Conservation (phyloP, 768 basidiomycete species). For the Nevesoporus exiguus region DNA sequence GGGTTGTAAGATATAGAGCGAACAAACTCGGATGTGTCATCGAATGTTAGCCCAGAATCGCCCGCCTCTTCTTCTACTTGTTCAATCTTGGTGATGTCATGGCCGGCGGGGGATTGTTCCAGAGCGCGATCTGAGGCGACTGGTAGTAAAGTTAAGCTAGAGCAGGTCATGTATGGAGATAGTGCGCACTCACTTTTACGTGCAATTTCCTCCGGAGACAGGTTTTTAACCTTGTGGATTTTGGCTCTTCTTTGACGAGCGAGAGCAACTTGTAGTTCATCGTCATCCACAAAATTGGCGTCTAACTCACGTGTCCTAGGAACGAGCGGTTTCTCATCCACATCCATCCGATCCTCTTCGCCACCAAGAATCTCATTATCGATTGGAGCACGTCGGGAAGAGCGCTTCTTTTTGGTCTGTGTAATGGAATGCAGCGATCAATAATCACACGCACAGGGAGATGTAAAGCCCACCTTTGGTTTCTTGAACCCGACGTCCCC, state of each 20-base stretch:
- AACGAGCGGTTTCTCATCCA: constrained; percentile 71
- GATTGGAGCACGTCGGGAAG: constrained; percentile 54
- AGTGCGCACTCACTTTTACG: constrained; percentile 53
- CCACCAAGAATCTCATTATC: constrained; percentile 37
- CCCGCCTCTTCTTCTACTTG: constrained; percentile 40
- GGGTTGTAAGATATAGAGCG: constrained; percentile 75
- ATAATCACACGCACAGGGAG: not conserved
- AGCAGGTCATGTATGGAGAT: not conserved
- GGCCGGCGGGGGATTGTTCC: constrained; percentile 43
- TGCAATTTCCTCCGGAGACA: constrained; percentile 81
- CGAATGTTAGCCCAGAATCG: constrained; percentile 69
- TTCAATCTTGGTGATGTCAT: constrained; percentile 44
- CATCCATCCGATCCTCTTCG: constrained; percentile 56
- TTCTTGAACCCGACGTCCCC: constrained; percentile 96
- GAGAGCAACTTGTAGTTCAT: constrained; percentile 92
- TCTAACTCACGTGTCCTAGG: constrained; percentile 72
- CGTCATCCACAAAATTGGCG: constrained; percentile 94
- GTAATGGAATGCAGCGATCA: not conserved
- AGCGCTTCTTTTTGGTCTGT: constrained; percentile 91
- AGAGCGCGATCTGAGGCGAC: constrained; percentile 62
- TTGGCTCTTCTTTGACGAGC: constrained; percentile 83
- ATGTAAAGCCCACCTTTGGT: constrained; percentile 57
- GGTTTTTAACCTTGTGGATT: constrained; percentile 69
- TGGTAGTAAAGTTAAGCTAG: constrained; percentile 27
- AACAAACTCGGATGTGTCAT: constrained; percentile 97